Conservation (phyloP, 768 basidiomycete species). For the Boletus subcaerulescens region DNA sequence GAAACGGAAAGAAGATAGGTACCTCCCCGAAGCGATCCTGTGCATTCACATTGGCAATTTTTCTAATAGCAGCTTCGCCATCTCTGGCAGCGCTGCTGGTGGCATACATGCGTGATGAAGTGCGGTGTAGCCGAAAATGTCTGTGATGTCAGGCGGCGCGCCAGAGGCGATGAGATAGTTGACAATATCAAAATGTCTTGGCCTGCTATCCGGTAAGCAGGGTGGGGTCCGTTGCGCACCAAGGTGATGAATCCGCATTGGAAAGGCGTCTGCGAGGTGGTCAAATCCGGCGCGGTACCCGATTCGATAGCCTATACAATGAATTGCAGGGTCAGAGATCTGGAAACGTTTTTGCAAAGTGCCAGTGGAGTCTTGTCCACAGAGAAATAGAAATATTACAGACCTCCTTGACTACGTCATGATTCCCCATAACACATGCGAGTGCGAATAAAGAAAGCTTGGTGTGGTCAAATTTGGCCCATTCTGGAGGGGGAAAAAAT, state of each 20-base stretch:
- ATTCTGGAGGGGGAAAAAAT: too few relatives aligned
- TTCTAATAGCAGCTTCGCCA: conserved; percentile 41
- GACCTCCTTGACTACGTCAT: too few relatives aligned
- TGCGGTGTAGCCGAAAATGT: conserved; percentile 49
- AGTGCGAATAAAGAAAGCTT: too few relatives aligned
- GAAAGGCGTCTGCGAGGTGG: conserved; percentile 41
- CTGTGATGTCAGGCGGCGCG: conserved; percentile 38
- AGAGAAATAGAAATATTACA: too few relatives aligned
- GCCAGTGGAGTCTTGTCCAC: background rate
- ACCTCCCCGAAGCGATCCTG: conserved; percentile 50
- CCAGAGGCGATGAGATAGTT: conserved; percentile 42
- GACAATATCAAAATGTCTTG: conserved; percentile 36
- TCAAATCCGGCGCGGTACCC: conserved; percentile 37
- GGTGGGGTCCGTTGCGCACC: conserved; percentile 39
- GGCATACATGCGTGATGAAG: conserved; percentile 44
- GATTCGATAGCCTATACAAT: conserved; percentile 18
- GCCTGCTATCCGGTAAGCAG: background rate
- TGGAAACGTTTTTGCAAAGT: conserved; percentile 19
- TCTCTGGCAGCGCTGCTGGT: conserved; percentile 21
- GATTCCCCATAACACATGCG: too few relatives aligned
- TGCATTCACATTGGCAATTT: conserved; percentile 46
- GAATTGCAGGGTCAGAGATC: background rate
- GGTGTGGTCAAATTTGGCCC: too few relatives aligned
- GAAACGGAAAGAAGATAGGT: conserved; percentile 37
- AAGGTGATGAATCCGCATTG: conserved; percentile 40